A percentile compares a stretch with the other conserved stretches of the same genome.
Evolutionary conservation across 768 basidiomycete species (phyloP).

Genomic region (Rhodosporidiobolus odoratus): DNA sequence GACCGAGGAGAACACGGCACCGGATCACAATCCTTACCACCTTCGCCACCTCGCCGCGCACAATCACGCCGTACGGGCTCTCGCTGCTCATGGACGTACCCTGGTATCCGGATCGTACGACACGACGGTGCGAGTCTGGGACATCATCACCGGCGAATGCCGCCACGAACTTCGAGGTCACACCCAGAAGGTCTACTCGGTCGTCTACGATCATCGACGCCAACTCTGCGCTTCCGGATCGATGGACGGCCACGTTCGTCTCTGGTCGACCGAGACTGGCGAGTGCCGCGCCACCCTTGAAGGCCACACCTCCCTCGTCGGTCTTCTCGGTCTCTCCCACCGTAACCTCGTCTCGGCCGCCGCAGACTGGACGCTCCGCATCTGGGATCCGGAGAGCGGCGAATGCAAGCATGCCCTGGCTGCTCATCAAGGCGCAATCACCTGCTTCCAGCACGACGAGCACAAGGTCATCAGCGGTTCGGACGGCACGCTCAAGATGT

Average conservation of each 20-base stretch:
- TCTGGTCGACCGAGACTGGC: constrained; percentile 84
- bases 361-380: constrained; percentile 86
- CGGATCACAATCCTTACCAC: constrained; percentile 78
- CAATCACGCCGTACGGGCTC: constrained; percentile 72
- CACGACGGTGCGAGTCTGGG: constrained; percentile 54
- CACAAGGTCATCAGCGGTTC: constrained; percentile 93
- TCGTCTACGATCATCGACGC: constrained; percentile 78
- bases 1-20: constrained; percentile 45
- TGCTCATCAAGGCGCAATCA: constrained; percentile 94
- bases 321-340: constrained; percentile 80
- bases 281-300: constrained; percentile 71
- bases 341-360: constrained; percentile 91
- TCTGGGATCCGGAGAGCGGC: constrained; percentile 87
- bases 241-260: constrained; percentile 93
- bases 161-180: constrained; percentile 78
- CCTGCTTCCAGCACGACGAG: constrained; percentile 91
- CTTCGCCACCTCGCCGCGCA: constrained; percentile 75
- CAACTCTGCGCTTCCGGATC: constrained; percentile 93
- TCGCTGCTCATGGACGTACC: constrained; percentile 66
- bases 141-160: constrained; percentile 54
- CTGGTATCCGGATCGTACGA: constrained; percentile 89
- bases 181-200: constrained; percentile 81
- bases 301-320: constrained; percentile 92
- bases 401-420: constrained; percentile 73
- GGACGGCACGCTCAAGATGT: constrained; percentile 96